Conservation (phyloP, 2,329 filamentous ascomycete species). For the Monilinia fructigena region DNA sequence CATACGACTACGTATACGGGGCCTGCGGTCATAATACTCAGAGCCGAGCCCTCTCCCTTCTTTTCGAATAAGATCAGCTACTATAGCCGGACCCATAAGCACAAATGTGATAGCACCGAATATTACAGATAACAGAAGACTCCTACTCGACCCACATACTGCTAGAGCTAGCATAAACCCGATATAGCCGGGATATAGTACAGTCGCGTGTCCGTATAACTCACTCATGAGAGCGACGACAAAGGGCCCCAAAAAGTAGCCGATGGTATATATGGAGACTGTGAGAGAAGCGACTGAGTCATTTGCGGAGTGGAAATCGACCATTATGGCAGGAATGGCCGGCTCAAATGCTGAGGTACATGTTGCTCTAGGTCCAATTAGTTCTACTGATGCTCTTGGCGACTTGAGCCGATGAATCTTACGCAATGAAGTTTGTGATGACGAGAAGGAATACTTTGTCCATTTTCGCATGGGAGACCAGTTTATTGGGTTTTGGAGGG, state of each 20-base stretch:
- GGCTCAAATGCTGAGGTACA: constrained; percentile 10
- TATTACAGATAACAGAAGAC: too few relatives aligned
- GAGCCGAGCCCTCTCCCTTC: neutral
- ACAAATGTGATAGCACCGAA: constrained; percentile 11
- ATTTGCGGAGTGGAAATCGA: constrained; percentile 4
- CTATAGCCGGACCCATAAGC: constrained; percentile 7
- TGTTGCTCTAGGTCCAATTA: neutral
- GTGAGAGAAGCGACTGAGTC: constrained; percentile 12
- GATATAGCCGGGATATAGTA: too few relatives aligned
- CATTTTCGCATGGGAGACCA: constrained; percentile 7
- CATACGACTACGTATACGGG: constrained; percentile 5
- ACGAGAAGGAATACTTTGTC: neutral
- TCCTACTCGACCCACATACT: too few relatives aligned
- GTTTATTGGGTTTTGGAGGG: constrained; percentile 5
- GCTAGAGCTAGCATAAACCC: too few relatives aligned
- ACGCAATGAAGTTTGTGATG: constrained; percentile 1
- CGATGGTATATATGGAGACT: constrained; percentile 3
- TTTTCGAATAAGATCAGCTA: constrained; percentile 9
- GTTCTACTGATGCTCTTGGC: neutral
- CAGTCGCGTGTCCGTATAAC: too few relatives aligned
- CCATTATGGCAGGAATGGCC: neutral
- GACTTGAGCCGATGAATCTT: neutral
- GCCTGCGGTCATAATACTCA: constrained; percentile 6
- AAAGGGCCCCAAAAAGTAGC: constrained; percentile 5
- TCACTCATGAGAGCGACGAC: neutral